Base-by-base conservation (phyloP, 164 flowering plant genomes). In the Tetrastigma voinierianum region DNA sequence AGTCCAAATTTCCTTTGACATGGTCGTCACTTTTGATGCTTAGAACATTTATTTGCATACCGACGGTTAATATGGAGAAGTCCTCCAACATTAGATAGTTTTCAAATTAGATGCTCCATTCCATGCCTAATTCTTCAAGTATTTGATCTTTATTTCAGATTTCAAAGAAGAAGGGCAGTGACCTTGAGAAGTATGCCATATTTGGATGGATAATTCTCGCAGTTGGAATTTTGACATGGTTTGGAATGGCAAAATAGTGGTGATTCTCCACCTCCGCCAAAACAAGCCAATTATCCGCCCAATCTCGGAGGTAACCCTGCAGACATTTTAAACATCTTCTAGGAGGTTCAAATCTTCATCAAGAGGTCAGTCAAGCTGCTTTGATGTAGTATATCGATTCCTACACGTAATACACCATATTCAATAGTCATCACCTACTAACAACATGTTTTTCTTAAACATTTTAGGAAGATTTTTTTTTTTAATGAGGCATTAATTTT, bases 181-280 rank as follows among this genome's bases (percentile, higher is more conserved):
- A 88, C 69, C 80, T 86, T 49, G n/a, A n/a, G n/a, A 88, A 74
- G 72, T 87, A 90, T 59, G 98, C 90, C 68, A 77, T 92, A 51
- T 70, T 70, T 57, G 98, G 98, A 16, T 90, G 98, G 98, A 61
- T 88, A 47, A 82, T 92, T 60, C 93, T 88, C 64, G 89, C 88
- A 1, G 86, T 77, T 55, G 90, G 91, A 53, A 76, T 92, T 32
- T 78, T 83, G 51, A 81, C 89, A 57, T 86, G 90, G 90, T 78
- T 86, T 14, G 89, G 86, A 46, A 71, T 88, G 74, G 85, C 94
- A 20, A 92, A n/a, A n/a, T n/a, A n/a, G n/a, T n/a, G n/a, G n/a
- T n/a, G n/a, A n/a, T n/a, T n/a, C n/a, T n/a, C n/a, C n/a, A n/a
- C n/a, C n/a, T n/a, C n/a, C n/a, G n/a, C n/a, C n/a, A n/a, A n/a